Percentiles rank a stretch among this genome's conserved stretches.
Evolutionary conservation across 352 stramenopile species (phyloP).

Genomic region (Phytophthora hibernalis): DNA sequence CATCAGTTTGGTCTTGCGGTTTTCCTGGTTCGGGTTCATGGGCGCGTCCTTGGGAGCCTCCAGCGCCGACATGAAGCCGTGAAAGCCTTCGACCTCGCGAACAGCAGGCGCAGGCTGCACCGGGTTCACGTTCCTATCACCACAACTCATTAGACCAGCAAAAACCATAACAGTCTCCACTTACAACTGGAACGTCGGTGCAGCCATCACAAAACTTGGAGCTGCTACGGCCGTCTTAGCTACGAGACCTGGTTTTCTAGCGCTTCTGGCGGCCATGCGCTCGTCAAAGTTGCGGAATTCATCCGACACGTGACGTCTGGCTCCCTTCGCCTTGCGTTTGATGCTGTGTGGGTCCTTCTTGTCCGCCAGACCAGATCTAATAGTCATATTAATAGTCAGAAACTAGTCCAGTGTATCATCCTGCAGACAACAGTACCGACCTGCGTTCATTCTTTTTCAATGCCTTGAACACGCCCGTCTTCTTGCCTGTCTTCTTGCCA

Average conservation of each 20-base stretch:
- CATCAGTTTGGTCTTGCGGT: conserved; percentile 36
- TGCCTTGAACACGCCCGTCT: conserved; percentile 69
- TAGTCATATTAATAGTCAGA: conserved; percentile 1
- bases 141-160: not conserved
- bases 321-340: conserved; percentile 35
- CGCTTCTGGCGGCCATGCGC: conserved; percentile 61
- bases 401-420: not conserved
- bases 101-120: conserved; percentile 16
- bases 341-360: conserved; percentile 45
- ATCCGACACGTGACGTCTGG: conserved; percentile 46
- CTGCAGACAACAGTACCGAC: conserved; percentile 23
- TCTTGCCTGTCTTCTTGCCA: conserved; percentile 62
- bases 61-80: conserved; percentile 72
- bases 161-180: conserved; percentile 10
- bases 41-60: conserved; percentile 54
- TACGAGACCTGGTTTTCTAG: conserved; percentile 23
- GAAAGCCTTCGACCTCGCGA: conserved; percentile 70
- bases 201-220: conserved; percentile 66
- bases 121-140: conserved; percentile 35
- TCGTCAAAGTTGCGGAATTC: conserved; percentile 86
- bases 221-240: conserved; percentile 49
- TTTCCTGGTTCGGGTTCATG: conserved; percentile 28
- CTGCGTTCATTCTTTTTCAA: conserved; percentile 72
- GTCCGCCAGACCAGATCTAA: conserved; percentile 45
- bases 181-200: conserved; percentile 80